Conservation (phyloP, 2,329 filamentous ascomycete species). For the Dothistroma septosporum region DNA sequence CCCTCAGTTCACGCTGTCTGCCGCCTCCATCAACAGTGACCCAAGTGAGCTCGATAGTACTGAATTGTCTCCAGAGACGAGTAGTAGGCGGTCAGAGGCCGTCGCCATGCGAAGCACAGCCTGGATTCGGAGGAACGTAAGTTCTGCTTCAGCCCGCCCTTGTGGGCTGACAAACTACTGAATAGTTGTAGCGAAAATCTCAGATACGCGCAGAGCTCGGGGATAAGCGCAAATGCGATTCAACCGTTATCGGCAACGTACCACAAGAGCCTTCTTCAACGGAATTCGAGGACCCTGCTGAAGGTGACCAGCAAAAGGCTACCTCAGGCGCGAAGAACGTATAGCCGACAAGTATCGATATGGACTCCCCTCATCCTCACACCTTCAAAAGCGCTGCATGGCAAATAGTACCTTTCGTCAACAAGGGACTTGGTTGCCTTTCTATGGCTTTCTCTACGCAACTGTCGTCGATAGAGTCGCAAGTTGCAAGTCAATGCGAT, state of each 20-base stretch:
- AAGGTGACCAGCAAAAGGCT: not conserved
- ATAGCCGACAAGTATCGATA: not conserved
- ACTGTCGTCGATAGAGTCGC: not conserved
- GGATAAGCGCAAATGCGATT: constrained; percentile 38
- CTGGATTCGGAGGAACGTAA: constrained; percentile 27
- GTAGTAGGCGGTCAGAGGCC: constrained; percentile 19
- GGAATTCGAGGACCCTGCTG: constrained; percentile 36
- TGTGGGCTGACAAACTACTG: not conserved
- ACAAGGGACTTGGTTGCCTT: not conserved
- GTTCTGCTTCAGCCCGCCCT: constrained; percentile 10
- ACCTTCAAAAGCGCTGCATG: not conserved
- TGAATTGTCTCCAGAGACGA: constrained; percentile 28
- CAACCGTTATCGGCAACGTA: constrained; percentile 45
- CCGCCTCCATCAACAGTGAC: constrained; percentile 41
- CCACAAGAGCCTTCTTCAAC: constrained; percentile 43
- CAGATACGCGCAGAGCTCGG: constrained; percentile 34
- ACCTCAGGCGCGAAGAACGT: not conserved
- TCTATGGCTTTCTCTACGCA: not conserved
- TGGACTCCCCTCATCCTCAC: not conserved
- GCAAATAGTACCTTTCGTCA: not conserved
- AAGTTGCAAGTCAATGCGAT: not conserved
- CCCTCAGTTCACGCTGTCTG: constrained; percentile 35
- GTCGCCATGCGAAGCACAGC: constrained; percentile 8
- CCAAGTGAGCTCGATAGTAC: constrained; percentile 45
- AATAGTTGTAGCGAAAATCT: not conserved